Evolutionary conservation across 257 asterid genomes (phyloP), one percentile per base, ranked within the genome.

Genomic region (Capsicum chinense): DNA sequence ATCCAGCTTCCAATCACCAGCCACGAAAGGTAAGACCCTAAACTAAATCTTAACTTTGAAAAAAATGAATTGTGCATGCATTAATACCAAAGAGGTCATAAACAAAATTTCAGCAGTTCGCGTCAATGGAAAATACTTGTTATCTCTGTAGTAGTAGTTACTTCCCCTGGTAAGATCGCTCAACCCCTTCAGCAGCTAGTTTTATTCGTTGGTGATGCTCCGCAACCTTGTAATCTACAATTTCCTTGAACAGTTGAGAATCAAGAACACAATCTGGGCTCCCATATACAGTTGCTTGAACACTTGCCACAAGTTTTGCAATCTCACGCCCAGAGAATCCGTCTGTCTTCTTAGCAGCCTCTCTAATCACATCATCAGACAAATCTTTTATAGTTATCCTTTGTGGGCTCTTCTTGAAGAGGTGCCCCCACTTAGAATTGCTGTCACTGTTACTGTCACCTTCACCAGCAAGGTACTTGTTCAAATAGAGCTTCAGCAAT

Each of bases 261-360:
- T 95, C 97, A 70, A 96, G 87, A 68, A 89, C 89, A n/a, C 99
- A 96, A 78, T 94, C 95, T 0, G 97, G 94, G 13, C 97, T 88
- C 35, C 98, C 99, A 62, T 94, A 96, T 1, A 96, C 98, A 3
- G 97, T 91, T 11, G 98, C 99, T 82, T 96, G 99, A 63, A 94
- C 94, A 47, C 99, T 89, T 16, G 99, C 98, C 95, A 97, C 89
- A 48, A 97, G 98, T 81, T 97, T 97, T 33, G 98, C 98, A 33
- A 95, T 94, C 92, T 97, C 99, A 9, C 99, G 91, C 37, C 99
- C 98, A 0, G 99, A 97, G 88, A 97, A 97, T 5, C 98, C 98
- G 86, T 91, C 95, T 0, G 92, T 93, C 85, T 83, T 92, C 66
- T 70, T 57, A 63, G 98, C 98, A 83, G 97, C 98, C 83, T 93